A percentile compares a stretch with the other conserved stretches of the same genome.
These are phyloP conservation scores for Diophrys sp. DNA, from an alignment of 73 alveolate species.

Conservation along the genomic window DNA sequence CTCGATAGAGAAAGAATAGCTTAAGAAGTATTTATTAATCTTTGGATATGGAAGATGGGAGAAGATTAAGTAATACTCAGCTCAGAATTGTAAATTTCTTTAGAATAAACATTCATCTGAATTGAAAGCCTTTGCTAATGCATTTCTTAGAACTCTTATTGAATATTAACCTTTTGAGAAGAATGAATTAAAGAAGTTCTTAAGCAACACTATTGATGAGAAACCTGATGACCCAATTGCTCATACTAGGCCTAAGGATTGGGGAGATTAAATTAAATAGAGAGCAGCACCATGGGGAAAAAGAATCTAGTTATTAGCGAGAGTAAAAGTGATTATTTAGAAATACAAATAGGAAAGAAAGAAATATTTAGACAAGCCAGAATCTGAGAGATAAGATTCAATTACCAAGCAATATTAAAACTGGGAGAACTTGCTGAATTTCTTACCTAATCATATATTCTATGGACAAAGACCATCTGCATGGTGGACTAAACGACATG, in stretches of 20 bases:
- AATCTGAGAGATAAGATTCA: conserved; percentile 43
- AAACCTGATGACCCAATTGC: conserved; percentile 84
- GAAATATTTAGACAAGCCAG: conserved; percentile 44
- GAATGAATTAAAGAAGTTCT: conserved; percentile 78
- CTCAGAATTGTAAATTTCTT: conserved; percentile 33
- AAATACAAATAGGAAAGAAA: conserved; percentile 82
- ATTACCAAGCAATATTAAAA: conserved; percentile 69
- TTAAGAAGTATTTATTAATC: too few relatives aligned
- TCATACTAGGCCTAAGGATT: conserved; percentile 70
- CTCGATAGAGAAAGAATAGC: conserved; percentile 55
- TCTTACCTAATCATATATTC: conserved; percentile 78
- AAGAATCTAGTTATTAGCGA: conserved; percentile 84
- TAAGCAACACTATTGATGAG: conserved; percentile 91
- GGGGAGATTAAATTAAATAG: conserved; percentile 93
- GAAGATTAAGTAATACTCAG: conserved; percentile 74
- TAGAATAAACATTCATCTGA: conserved; percentile 78
- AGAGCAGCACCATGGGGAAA: conserved; percentile 97
- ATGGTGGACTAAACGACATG: conserved; percentile 98
- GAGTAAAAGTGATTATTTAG: conserved; percentile 83
- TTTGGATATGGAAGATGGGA: too few relatives aligned
- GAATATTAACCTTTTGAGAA: conserved; percentile 76
- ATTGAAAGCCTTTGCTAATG: conserved; percentile 92
- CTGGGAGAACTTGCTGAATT: conserved; percentile 93
- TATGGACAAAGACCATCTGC: conserved; percentile 96
- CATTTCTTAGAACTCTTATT: conserved; percentile 84